Conservation (phyloP, 768 basidiomycete genomes). For the Albatrellus ellisii region DNA sequence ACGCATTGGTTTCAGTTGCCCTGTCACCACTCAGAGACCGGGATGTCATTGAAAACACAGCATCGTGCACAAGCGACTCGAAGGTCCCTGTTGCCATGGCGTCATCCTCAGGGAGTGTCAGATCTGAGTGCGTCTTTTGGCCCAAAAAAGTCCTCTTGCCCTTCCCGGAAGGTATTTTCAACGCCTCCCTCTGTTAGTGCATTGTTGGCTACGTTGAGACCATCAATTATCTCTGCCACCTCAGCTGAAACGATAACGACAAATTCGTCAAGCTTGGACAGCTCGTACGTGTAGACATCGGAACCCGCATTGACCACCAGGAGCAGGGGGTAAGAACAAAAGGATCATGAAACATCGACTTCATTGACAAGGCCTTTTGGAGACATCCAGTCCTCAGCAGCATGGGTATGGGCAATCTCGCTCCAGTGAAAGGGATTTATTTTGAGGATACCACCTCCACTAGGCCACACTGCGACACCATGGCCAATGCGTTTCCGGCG, state of each 20-base stretch:
- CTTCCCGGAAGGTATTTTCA: constrained; percentile 23
- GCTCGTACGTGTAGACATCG: constrained; percentile 50
- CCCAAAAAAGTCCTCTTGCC: constrained; percentile 73
- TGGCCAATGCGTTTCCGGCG: constrained; percentile 77
- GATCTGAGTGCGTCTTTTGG: constrained; percentile 56
- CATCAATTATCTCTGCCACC: constrained; percentile 15
- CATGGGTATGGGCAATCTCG: constrained; percentile 79
- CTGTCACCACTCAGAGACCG: constrained; percentile 1
- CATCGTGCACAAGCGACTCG: constrained; percentile 74
- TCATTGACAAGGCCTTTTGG: constrained; percentile 85
- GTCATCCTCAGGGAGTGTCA: constrained; percentile 28
- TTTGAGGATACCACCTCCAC: constrained; percentile 62
- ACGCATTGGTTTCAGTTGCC: constrained; percentile 11
- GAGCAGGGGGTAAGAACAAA: constrained; percentile 83
- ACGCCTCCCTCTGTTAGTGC: constrained; percentile 21
- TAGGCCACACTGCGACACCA: constrained; percentile 65
- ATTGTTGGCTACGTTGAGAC: constrained; percentile 14
- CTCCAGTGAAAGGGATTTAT: constrained; percentile 84
- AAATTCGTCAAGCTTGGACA: constrained; percentile 86
- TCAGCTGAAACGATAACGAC: constrained; percentile 71
- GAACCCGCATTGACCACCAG: constrained; percentile 88
- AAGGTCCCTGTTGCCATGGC: constrained; percentile 51
- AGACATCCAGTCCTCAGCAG: constrained; percentile 91
- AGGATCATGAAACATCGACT: constrained; percentile 82
- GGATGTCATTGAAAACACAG: constrained; percentile 68